Evolutionary conservation across 2,329 filamentous ascomycete species (phyloP), one percentile per base, ranked within the genome.

Genomic region (Ophiostoma quercus): DNA sequence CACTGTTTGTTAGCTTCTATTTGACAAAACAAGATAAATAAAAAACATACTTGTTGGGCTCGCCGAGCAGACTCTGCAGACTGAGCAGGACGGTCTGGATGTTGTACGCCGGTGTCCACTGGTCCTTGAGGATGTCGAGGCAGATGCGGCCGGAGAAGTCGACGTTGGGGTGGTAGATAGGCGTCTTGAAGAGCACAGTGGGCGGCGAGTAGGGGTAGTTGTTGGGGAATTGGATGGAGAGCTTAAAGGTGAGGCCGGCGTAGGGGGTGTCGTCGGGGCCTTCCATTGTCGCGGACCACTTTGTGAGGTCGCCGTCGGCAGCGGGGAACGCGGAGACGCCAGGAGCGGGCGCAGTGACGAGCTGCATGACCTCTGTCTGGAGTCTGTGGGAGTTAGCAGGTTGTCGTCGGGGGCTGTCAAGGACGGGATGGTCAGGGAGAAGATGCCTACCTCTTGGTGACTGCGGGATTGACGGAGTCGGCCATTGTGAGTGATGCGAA

Each of bases 121-220:
- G 97, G 80, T 98, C 95, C 85, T 97, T 98, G 74, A 99, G 85
- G 75, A 99, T 99, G 77, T 99, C 96, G 72, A 99, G 85, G 79
- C 95, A 99, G 80, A 99, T 99, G 70, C 95, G 88, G 57, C 95
- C 95, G 3, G 91, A 94, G 82, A 99, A 97, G 82, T 99, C 95
- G 75, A 99, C 92, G 76, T 99, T 99, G 69, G 95, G 95, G 80
- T 99, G 95, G 84, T 98, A 99, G 81, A 99, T 97, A 51, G 95
- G 95, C 7, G 96, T 99, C 84, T 94, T 96, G 88, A 97, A 99
- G 71, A 97, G 86, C 22, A 99, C 95, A 2, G 90, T 92, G 0
- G 95, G 95, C 29, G 95, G 88, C 1, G 90, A 87, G 79, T 97
- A 97, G 11, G 95, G 95, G 79, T 99, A 99, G 82, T 94, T 97